phyloP scores from a whole-genome alignment of 192 early-diverging fungal species.

The Backusella morwellensis region DNA sequence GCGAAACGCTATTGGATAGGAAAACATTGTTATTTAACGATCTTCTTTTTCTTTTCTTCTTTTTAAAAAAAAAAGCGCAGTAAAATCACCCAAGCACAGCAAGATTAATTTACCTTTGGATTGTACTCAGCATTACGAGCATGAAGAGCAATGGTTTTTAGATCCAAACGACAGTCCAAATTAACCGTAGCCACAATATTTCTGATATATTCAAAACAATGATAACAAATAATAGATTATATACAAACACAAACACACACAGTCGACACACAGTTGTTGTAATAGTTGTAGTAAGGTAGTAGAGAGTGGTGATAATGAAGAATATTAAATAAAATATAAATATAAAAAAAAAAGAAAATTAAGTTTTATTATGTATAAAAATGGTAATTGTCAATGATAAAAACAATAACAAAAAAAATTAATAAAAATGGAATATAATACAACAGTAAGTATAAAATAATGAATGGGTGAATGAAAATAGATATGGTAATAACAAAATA shows the following conservation, averaged over 20 bases:
- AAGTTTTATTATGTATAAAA: conserved; percentile 9
- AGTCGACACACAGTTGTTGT: not conserved
- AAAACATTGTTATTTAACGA: not conserved
- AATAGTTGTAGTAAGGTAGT: not conserved
- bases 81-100: not conserved
- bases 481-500: not conserved
- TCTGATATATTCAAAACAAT: conserved; percentile 41
- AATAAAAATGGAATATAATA: conserved; percentile 1
- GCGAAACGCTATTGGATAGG: conserved; percentile 85
- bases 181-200: conserved; percentile 99
- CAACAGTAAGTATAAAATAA: not conserved
- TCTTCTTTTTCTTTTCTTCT: too few relatives aligned
- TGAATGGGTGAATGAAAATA: not conserved
- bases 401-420: conserved; percentile 9
- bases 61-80: conserved; percentile 22
- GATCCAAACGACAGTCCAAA: conserved; percentile 92
- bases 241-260: conserved; percentile 3
- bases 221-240: not conserved
- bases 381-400: not conserved
- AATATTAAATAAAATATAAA: not conserved
- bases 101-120: conserved; percentile 79
- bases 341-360: not conserved
- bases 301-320: not conserved
- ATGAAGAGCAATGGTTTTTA: conserved; percentile 98
- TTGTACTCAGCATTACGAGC: conserved; percentile 99